Percentiles rank a stretch among this genome's conserved stretches.
These are phyloP conservation scores for Microbotryum silenes-acaulis DNA, from an alignment of 1,284 basidiomycete genomes.

Conservation along the genomic window DNA sequence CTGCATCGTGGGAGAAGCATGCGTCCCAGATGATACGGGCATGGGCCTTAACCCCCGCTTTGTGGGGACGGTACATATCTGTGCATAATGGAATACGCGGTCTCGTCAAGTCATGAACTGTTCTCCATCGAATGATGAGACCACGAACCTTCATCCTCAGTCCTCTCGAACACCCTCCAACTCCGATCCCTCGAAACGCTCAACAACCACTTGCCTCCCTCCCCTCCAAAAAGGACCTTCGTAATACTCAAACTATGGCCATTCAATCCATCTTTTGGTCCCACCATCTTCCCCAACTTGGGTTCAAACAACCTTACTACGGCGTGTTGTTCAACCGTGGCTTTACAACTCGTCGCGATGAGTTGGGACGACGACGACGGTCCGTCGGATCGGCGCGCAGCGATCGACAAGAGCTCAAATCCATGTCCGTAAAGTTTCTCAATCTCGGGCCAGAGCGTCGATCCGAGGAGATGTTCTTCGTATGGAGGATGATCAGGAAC, in stretches of 20 bases:
- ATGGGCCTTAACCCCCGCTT: conserved; percentile 71
- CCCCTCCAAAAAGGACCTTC: conserved; percentile 63
- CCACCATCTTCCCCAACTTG: conserved; percentile 56
- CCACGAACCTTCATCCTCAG: conserved; percentile 27
- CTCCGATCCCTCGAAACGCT: conserved; percentile 85
- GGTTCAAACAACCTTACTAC: conserved; percentile 77
- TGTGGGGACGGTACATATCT: conserved; percentile 54
- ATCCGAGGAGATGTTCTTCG: conserved; percentile 59
- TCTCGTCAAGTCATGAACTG: too few relatives aligned
- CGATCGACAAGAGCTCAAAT: conserved; percentile 81
- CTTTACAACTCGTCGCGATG: conserved; percentile 87
- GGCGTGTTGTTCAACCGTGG: conserved; percentile 79
- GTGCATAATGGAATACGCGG: not conserved
- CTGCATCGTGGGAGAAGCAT: conserved; percentile 65
- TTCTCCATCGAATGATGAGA: not conserved
- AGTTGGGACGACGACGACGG: conserved; percentile 57
- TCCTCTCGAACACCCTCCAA: conserved; percentile 71
- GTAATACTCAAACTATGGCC: conserved; percentile 90
- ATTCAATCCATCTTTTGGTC: conserved; percentile 54
- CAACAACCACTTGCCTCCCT: conserved; percentile 49
- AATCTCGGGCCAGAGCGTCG: conserved; percentile 90
- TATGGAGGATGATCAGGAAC: conserved; percentile 42
- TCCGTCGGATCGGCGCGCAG: conserved; percentile 40
- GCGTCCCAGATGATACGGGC: conserved; percentile 93
- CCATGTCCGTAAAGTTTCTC: conserved; percentile 98